Evolutionary conservation across 2,329 filamentous ascomycete genomes (phyloP).

Genomic region (Xylariaceae sp.): DNA sequence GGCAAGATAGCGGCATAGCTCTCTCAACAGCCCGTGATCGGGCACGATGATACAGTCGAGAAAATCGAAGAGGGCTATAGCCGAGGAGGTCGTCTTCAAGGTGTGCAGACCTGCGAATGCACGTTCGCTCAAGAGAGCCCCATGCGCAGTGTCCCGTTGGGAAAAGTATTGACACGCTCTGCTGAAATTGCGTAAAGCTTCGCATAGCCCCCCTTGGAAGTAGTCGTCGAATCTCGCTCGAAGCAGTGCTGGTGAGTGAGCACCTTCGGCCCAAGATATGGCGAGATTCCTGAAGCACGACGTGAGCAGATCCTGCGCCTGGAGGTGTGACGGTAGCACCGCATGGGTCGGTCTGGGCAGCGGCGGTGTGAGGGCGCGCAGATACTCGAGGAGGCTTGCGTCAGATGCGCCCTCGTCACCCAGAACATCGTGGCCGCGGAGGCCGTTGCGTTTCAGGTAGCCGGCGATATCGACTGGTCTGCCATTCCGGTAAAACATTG

Average conservation of each 20-base stretch:
- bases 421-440: slow-evolving; percentile 11
- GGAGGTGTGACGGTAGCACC: slow-evolving; percentile 13
- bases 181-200: slow-evolving; percentile 18
- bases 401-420: slow-evolving; percentile 2
- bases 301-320: slow-evolving; percentile 16
- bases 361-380: slow-evolving; percentile 16
- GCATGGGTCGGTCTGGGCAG: slow-evolving; percentile 13
- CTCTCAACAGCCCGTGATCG: no score
- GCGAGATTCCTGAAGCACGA: slow-evolving; percentile 15
- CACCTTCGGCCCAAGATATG: slow-evolving; percentile 10
- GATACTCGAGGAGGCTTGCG: slow-evolving; percentile 10
- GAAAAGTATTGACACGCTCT: slow-evolving; percentile 18
- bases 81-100: no score
- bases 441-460: slow-evolving; percentile 18
- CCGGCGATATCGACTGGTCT: slow-evolving; percentile 19
- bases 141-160: slow-evolving; percentile 6
- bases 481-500: slow-evolving; percentile 19
- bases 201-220: slow-evolving; percentile 14
- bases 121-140: no score
- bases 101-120: no score
- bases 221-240: slow-evolving; percentile 13
- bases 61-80: no score
- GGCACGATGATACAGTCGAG: no score
- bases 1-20: no score
- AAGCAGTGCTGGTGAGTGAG: slow-evolving; percentile 7